Evolutionary conservation across 202 grass and related monocot genomes (phyloP).

Genomic region (Elaeis oleifera): DNA sequence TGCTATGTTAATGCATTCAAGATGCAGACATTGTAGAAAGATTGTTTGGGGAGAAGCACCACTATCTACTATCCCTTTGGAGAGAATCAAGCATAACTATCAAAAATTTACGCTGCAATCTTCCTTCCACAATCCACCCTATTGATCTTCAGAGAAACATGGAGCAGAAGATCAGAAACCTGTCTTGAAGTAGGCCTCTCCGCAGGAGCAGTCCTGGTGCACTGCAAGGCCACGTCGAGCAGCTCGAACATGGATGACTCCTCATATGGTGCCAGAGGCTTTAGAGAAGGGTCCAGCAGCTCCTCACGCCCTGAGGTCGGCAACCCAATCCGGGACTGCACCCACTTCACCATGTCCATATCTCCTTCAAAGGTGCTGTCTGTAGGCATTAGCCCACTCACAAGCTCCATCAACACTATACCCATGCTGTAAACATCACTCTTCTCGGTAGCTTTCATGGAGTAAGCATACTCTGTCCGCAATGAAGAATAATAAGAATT

Average conservation of each 20-base stretch:
- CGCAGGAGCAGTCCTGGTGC: slow-evolving; percentile 41
- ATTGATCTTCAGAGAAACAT: slow-evolving; percentile 55
- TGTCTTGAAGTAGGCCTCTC: slow-evolving; percentile 74
- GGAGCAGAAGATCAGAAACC: slow-evolving; percentile 70
- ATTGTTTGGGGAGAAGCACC: no score
- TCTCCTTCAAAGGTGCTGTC: slow-evolving; percentile 72
- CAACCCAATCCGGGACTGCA: slow-evolving; percentile 41
- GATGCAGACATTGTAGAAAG: no score
- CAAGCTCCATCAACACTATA: slow-evolving; percentile 91
- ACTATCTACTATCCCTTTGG: no score
- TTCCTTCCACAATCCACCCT: slow-evolving; percentile 29
- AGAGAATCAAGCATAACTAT: background rate
- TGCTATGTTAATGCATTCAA: no score
- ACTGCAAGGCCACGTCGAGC: slow-evolving; percentile 64
- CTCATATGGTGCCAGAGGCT: slow-evolving; percentile 51
- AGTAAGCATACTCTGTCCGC: slow-evolving; percentile 75
- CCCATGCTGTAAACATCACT: slow-evolving; percentile 92
- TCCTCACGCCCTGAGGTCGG: slow-evolving; percentile 35
- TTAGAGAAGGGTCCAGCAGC: slow-evolving; percentile 52
- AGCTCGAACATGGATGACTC: slow-evolving; percentile 54
- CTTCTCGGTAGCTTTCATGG: slow-evolving; percentile 72
- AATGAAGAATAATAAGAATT: background rate
- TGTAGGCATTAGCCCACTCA: slow-evolving; percentile 60
- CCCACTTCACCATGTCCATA: slow-evolving; percentile 85
- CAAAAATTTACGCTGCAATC: slow-evolving; percentile 6